Conservation (phyloP, 495 filamentous ascomycete species). For the Staphylotrichum longicolle region DNA sequence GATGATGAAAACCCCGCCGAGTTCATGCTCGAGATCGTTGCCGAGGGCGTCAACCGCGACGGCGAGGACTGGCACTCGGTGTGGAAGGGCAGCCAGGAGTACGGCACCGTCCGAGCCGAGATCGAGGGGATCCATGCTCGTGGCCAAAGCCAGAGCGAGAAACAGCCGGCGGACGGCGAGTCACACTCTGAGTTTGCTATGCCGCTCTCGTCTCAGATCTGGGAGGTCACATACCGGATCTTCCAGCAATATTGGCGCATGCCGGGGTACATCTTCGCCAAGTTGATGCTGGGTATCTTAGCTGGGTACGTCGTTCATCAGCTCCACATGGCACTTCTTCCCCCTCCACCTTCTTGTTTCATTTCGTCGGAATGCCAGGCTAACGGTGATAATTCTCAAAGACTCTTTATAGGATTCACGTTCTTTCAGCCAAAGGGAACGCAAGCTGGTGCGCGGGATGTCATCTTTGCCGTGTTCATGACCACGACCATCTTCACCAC, state of each 20-base stretch:
- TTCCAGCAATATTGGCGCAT: constrained; percentile 78
- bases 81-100: constrained; percentile 70
- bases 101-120: constrained; percentile 57
- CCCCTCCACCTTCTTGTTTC: no score
- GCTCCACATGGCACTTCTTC: no score
- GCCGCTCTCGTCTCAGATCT: constrained; percentile 42
- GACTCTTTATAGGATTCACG: constrained; percentile 68
- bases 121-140: constrained; percentile 43
- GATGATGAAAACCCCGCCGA: constrained; percentile 70
- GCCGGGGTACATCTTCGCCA: constrained; percentile 69
- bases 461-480: constrained; percentile 72
- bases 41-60: constrained; percentile 50
- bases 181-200: constrained; percentile 32
- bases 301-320: constrained; percentile 64
- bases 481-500: constrained; percentile 62
- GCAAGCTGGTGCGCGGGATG: constrained; percentile 60
- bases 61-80: constrained; percentile 74
- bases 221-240: constrained; percentile 52
- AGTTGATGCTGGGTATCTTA: constrained; percentile 41
- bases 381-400: no score
- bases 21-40: constrained; percentile 85
- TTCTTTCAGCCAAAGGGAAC: constrained; percentile 63
- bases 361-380: no score
- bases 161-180: background rate
- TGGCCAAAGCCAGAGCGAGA: background rate